Percentiles rank a stretch among this genome's conserved stretches.
Conservation (phyloP, 345 rosid genomes). For the Turritis glabra region DNA sequence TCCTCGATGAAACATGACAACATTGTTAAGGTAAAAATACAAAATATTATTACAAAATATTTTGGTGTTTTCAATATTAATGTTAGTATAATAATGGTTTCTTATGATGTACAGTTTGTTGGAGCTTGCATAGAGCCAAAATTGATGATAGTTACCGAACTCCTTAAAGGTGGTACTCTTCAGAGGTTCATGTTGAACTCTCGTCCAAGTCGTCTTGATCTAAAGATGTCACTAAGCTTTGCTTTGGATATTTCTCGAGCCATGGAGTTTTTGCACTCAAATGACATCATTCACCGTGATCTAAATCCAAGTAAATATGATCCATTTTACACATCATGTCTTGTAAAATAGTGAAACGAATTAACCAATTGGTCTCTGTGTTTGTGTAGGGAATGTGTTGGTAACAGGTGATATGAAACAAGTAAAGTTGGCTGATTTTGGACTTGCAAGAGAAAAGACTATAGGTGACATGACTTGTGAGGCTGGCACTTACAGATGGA, state of each 20-base stretch:
- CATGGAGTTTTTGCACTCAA: conserved; percentile 69
- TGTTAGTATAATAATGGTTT: background rate
- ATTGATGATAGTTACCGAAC: conserved; percentile 62
- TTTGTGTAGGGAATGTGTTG: conserved; percentile 53
- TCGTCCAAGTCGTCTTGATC: conserved; percentile 48
- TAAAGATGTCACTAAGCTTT: conserved; percentile 42
- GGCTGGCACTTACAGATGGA: conserved; percentile 69
- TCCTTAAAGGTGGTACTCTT: conserved; percentile 51
- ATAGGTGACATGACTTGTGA: conserved; percentile 53
- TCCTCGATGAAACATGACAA: conserved; percentile 52
- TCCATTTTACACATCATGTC: background rate
- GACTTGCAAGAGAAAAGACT: conserved; percentile 55
- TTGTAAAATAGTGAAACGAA: background rate
- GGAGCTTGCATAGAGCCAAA: conserved; percentile 61
- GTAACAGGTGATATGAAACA: conserved; percentile 47
- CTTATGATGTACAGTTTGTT: conserved; percentile 42
- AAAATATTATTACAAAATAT: no score
- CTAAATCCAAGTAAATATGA: conserved; percentile 57
- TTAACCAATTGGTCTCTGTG: background rate
- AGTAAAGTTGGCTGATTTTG: conserved; percentile 62
- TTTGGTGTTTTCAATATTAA: background rate
- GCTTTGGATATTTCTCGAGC: conserved; percentile 67
- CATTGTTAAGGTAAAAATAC: conserved; percentile 48
- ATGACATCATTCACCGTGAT: conserved; percentile 73
- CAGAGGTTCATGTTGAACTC: conserved; percentile 47